Evolutionary conservation across 768 basidiomycete genomes (phyloP).

Genomic region (Punctularia strigosozonata): DNA sequence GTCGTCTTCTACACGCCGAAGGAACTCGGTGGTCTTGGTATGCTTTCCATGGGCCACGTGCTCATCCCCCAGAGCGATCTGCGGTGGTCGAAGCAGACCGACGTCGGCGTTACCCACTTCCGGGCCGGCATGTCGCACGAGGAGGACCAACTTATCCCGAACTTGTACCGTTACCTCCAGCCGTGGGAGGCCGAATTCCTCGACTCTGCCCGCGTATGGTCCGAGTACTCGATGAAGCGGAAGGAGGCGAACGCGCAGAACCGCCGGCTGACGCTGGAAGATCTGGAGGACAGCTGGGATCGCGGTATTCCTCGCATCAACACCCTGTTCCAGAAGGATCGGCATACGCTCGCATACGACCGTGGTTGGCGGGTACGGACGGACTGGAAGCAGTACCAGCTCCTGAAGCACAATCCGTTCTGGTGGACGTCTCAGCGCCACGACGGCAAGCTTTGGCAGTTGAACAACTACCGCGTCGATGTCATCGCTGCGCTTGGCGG

Average conservation of each 20-base stretch:
- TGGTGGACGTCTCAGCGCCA: slow-evolving; percentile 99
- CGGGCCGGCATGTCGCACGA: slow-evolving; percentile 97
- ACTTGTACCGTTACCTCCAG: slow-evolving; percentile 91
- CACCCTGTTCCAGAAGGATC: slow-evolving; percentile 97
- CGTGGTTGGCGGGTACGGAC: slow-evolving; percentile 98
- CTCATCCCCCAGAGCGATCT: slow-evolving; percentile 97
- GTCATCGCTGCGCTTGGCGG: slow-evolving; percentile 96
- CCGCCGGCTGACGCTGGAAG: slow-evolving; percentile 90
- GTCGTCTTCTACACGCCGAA: slow-evolving; percentile 95
- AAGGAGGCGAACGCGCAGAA: slow-evolving; percentile 99
- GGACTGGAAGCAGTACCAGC: slow-evolving; percentile 96
- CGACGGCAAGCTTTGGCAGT: slow-evolving; percentile 91
- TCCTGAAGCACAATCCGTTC: slow-evolving; percentile 74
- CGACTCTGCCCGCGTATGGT: slow-evolving; percentile 98
- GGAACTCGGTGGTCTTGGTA: slow-evolving; percentile 96
- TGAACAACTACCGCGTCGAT: slow-evolving; percentile 98
- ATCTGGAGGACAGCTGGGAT: slow-evolving; percentile 98
- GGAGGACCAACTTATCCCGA: slow-evolving; percentile 91
- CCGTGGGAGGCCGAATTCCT: slow-evolving; percentile 98
- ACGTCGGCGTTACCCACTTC: slow-evolving; percentile 98
- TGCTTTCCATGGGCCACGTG: slow-evolving; percentile 99
- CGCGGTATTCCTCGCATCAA: slow-evolving; percentile 98
- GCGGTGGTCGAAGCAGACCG: slow-evolving; percentile 97
- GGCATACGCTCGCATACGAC: slow-evolving; percentile 94
- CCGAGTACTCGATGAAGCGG: slow-evolving; percentile 97